phyloP scores from a whole-genome alignment of 2,329 filamentous ascomycete genomes.

The Claviceps purpurea region DNA sequence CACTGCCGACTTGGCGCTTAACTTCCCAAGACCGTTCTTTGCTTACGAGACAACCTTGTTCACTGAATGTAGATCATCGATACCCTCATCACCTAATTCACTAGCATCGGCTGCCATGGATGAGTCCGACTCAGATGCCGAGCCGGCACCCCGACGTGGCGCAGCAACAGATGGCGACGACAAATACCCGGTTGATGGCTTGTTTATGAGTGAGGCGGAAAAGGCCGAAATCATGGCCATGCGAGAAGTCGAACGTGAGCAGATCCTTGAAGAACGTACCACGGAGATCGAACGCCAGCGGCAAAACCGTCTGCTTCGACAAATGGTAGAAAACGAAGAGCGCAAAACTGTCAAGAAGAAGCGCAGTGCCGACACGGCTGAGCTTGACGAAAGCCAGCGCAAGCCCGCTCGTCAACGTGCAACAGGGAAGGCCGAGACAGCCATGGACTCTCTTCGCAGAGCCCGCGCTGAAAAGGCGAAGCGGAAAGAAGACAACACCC shows the following conservation, averaged over 20 bases:
- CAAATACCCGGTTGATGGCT: conserved; percentile 76
- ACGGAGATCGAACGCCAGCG: conserved; percentile 69
- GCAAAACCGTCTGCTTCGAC: conserved; percentile 70
- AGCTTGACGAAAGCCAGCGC: conserved; percentile 61
- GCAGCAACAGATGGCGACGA: conserved; percentile 40
- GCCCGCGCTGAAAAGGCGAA: conserved; percentile 48
- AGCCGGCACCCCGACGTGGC: conserved; percentile 25
- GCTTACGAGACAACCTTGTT: conserved; percentile 2
- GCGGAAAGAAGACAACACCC: conserved; percentile 39
- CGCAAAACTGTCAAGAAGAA: conserved; percentile 44
- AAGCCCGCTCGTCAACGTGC: conserved; percentile 57
- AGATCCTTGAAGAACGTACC: conserved; percentile 76
- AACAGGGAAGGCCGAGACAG: conserved; percentile 39
- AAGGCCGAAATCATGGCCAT: conserved; percentile 70
- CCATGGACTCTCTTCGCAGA: conserved; percentile 56
- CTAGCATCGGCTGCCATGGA: conserved; percentile 80
- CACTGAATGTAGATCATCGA: conserved; percentile 44
- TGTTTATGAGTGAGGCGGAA: conserved; percentile 61
- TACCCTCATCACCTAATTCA: conserved; percentile 57
- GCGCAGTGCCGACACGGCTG: conserved; percentile 67
- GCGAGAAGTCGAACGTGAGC: conserved; percentile 83
- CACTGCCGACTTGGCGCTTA: not conserved
- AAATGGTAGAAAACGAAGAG: conserved; percentile 57
- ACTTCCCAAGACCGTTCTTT: not conserved
- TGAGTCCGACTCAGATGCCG: conserved; percentile 57